Conservation (phyloP, 2,329 filamentous ascomycete genomes). For the Fusarium armeniacum region DNA sequence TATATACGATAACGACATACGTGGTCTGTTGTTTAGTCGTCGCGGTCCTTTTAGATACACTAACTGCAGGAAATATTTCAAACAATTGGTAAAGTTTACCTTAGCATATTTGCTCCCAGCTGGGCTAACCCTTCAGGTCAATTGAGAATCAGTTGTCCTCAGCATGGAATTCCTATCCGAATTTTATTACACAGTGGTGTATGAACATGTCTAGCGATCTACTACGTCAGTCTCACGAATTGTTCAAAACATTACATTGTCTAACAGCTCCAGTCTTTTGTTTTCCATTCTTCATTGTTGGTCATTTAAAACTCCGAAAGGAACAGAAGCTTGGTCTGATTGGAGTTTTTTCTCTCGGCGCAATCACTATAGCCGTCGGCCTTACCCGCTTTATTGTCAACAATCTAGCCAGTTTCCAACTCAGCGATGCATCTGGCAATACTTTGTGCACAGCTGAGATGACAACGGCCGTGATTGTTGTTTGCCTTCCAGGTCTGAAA, state of each 20-base stretch:
- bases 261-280: conserved; percentile 11
- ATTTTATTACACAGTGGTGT: conserved; percentile 18
- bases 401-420: background rate
- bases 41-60: background rate
- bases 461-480: conserved; percentile 19
- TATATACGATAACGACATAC: background rate
- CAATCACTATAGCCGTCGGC: conserved; percentile 4
- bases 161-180: conserved; percentile 5
- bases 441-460: conserved; percentile 17
- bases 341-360: conserved; percentile 24
- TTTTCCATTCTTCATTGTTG: conserved; percentile 20
- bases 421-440: conserved; percentile 21
- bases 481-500: conserved; percentile 19
- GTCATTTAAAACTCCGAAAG: conserved; percentile 5
- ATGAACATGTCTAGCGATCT: conserved; percentile 27
- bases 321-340: conserved; percentile 16
- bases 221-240: background rate
- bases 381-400: conserved; percentile 16
- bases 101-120: fast-evolving
- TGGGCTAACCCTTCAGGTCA: background rate
- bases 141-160: conserved; percentile 22
- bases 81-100: conserved; percentile 16
- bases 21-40: background rate
- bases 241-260: fast-evolving
- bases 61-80: conserved; percentile 1